Evolutionary conservation across 2,329 filamentous ascomycete species (phyloP).

Genomic region (Hypocrella siamensis): DNA sequence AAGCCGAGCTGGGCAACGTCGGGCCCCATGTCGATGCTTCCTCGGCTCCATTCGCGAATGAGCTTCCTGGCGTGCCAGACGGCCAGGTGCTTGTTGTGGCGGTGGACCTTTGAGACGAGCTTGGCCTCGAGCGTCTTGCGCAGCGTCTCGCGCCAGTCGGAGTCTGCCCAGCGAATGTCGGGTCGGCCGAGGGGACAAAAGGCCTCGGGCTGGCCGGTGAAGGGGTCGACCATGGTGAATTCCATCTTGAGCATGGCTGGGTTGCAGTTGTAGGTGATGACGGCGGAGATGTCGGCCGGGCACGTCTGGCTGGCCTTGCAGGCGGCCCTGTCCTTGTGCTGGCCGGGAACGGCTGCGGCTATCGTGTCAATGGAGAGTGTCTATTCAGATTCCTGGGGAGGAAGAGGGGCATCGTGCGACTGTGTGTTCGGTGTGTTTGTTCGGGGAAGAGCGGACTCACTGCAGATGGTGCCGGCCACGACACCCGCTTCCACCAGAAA

Average conservation of each 20-base stretch:
- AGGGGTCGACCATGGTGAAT: slow-evolving; percentile 11
- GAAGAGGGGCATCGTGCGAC: neutral
- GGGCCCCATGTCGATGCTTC: slow-evolving; percentile 10
- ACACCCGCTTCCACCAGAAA: slow-evolving; percentile 13
- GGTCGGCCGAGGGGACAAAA: slow-evolving; percentile 12
- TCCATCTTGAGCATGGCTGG: slow-evolving; percentile 13
- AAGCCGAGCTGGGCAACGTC: slow-evolving; percentile 9
- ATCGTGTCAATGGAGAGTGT: neutral
- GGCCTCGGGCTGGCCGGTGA: slow-evolving; percentile 5
- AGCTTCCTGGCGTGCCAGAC: slow-evolving; percentile 14
- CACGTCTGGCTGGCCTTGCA: slow-evolving; percentile 8
- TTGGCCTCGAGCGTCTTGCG: slow-evolving; percentile 7
- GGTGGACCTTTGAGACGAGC: slow-evolving; percentile 12
- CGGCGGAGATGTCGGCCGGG: slow-evolving; percentile 8
- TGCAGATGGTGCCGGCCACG: slow-evolving; percentile 12
- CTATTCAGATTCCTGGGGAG: neutral
- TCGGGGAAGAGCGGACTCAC: slow-evolving; percentile 8
- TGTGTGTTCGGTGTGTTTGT: neutral
- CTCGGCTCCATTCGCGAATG: slow-evolving; percentile 10
- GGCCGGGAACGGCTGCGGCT: slow-evolving; percentile 2
- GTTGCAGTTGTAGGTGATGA: slow-evolving; percentile 11
- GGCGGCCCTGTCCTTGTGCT: slow-evolving; percentile 1
- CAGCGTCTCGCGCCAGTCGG: slow-evolving; percentile 9
- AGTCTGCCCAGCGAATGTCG: slow-evolving; percentile 11
- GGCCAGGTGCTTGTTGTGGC: slow-evolving; percentile 16